These are phyloP conservation scores for Nicotiana noctiflora DNA, from an alignment of 257 asterid species.

Conservation along the genomic window DNA sequence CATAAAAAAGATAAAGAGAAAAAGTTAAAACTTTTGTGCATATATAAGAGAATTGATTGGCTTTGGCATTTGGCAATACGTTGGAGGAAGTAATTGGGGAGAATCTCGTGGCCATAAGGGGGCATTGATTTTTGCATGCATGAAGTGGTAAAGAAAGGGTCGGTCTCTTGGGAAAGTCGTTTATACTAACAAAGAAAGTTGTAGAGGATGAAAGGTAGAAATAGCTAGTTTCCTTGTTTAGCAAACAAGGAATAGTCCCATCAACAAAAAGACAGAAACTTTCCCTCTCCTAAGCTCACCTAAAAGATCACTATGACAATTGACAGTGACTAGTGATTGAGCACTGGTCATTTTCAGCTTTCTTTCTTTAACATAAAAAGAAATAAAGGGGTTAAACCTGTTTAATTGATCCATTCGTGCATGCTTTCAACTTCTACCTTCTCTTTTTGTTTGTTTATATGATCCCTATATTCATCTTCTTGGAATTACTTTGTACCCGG, in stretches of 20 bases:
- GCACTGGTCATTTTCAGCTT: constrained; percentile 40
- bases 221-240: constrained; percentile 31
- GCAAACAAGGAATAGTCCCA: constrained; percentile 64
- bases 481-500: neutral
- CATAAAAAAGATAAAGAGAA: neutral
- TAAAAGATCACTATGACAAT: neutral
- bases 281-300: neutral
- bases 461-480: neutral
- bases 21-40: constrained; percentile 1
- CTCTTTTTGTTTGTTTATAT: neutral
- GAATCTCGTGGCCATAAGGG: constrained; percentile 30
- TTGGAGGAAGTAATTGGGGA: constrained; percentile 9
- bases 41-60: neutral
- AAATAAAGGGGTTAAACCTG: neutral
- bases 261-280: constrained; percentile 41
- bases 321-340: constrained; percentile 43
- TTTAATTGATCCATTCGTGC: neutral
- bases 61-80: neutral
- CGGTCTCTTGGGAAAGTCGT: constrained; percentile 17
- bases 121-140: constrained; percentile 4
- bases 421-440: neutral
- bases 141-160: neutral
- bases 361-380: constrained; percentile 3
- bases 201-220: constrained; percentile 27
- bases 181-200: constrained; percentile 47